These are phyloP conservation scores for Stropharia rugosoannulata DNA, from an alignment of 768 basidiomycete species.

Conservation along the genomic window DNA sequence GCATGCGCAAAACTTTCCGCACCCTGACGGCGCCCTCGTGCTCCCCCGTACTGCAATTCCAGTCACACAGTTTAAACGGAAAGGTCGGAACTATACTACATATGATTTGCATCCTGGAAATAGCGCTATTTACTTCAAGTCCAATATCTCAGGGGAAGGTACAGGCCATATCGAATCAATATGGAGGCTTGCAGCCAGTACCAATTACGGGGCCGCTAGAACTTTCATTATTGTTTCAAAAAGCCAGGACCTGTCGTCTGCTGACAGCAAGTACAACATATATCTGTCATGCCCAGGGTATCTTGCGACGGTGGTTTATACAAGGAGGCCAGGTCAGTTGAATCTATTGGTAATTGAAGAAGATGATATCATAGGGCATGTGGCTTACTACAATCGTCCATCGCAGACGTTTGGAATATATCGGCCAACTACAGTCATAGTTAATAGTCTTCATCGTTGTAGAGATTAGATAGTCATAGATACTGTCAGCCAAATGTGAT, in stretches of 20 bases:
- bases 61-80: background rate
- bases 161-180: conserved; percentile 12
- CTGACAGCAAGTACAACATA: conserved; percentile 2
- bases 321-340: background rate
- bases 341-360: conserved; percentile 5
- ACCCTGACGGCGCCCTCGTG: background rate
- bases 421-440: conserved; percentile 4
- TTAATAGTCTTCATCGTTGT: conserved; percentile 15
- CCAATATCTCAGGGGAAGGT: background rate
- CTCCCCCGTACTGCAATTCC: background rate
- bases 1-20: conserved; percentile 11
- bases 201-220: background rate
- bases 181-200: conserved; percentile 2
- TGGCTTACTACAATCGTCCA: conserved; percentile 13
- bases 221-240: conserved; percentile 8
- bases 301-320: conserved; percentile 5
- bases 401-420: conserved; percentile 16
- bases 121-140: conserved; percentile 6
- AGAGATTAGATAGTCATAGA: no score
- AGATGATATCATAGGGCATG: conserved; percentile 11
- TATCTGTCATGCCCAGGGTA: conserved; percentile 9
- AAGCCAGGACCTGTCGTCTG: conserved; percentile 3
- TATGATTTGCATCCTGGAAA: background rate
- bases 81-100: background rate
- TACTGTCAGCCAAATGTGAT: no score